Base-by-base conservation (phyloP, 2,329 filamentous ascomycete genomes). In the Venturia pyrina region DNA sequence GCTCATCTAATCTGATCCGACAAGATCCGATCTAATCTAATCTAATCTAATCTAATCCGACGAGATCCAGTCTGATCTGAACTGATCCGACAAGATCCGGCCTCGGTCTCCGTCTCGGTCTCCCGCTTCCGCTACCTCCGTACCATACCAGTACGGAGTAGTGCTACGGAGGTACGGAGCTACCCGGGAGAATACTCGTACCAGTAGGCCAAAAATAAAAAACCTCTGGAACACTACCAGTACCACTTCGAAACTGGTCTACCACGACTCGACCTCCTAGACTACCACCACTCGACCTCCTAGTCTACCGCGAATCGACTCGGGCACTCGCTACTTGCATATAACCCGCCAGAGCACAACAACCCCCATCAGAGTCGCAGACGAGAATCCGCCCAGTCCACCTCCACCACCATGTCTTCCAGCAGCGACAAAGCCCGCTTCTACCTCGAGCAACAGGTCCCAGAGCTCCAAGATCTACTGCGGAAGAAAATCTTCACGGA, bases 391-490 rank as follows among this genome's bases (percentile, higher is more conserved):
- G 15, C 41, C 41, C 19, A 21, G 44, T 21, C n/a, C 37, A 7
- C 37, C 60, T 28, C 60, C 37, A 62, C 72, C 73, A 72, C 63
- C 67, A 96, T 96, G 91, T 85, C 92, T 1, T 89, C 87, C 53
- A 88, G 95, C 67, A 89, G 90, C 69, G 95, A 98, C 74, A 98
- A 97, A 78, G 95, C 93, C 66, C 90, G 93, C 67, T 98, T 93
- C 78, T 97, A 90, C 77, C 85, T 98, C 69, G 95, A 99, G 80
- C 89, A 93, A 71, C 89, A 90, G 1, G 90, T 97, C 56, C 91
- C 93, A 19, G 93, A 98, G 76, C 84, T 99, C 66, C 91, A 92
- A 69, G 92, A 96, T 72, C 96, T 91, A 76, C 90, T 96, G 77
- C 86, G 90, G 70, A 97, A 96, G 77, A 88, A 91, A 71, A 89